Conservation (phyloP, 495 filamentous ascomycete genomes). For the Penicillium pancosmium region DNA sequence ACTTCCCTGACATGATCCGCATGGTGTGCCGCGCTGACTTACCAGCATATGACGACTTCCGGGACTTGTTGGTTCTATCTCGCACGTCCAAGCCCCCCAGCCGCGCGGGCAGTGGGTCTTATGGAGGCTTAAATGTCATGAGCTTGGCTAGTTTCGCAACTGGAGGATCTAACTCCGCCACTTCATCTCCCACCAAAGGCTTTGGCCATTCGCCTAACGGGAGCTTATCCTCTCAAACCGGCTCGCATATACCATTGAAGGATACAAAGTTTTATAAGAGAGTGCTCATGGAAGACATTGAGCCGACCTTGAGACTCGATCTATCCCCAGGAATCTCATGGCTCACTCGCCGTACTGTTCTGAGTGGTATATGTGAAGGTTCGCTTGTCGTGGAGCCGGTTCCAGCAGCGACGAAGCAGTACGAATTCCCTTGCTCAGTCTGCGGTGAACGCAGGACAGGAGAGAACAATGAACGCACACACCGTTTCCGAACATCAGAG, state of each 20-base stretch:
- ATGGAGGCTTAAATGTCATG: slow-evolving; percentile 63
- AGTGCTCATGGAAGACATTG: slow-evolving; percentile 83
- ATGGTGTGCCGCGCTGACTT: slow-evolving; percentile 83
- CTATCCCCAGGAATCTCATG: slow-evolving; percentile 88
- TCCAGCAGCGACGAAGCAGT: slow-evolving; percentile 58
- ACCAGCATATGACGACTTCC: slow-evolving; percentile 81
- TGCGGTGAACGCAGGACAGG: slow-evolving; percentile 82
- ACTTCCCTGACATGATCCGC: slow-evolving; percentile 79
- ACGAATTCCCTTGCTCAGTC: slow-evolving; percentile 77
- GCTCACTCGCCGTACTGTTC: slow-evolving; percentile 81
- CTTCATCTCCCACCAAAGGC: slow-evolving; percentile 46
- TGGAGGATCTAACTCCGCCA: slow-evolving; percentile 49
- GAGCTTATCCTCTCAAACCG: slow-evolving; percentile 38
- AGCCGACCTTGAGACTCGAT: slow-evolving; percentile 89
- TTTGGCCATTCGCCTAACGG: slow-evolving; percentile 43
- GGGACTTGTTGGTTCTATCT: slow-evolving; percentile 69
- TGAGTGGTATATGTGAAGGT: slow-evolving; percentile 83
- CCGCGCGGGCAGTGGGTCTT: slow-evolving; percentile 70
- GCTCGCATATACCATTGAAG: slow-evolving; percentile 64
- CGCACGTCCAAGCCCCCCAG: slow-evolving; percentile 61
- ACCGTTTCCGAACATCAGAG: slow-evolving; percentile 87
- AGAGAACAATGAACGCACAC: slow-evolving; percentile 71
- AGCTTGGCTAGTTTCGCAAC: slow-evolving; percentile 56
- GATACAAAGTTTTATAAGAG: slow-evolving; percentile 95
- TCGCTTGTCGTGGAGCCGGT: slow-evolving; percentile 86